phyloP scores from a whole-genome alignment of 352 stramenopile species.

The Lagenidium giganteum region DNA sequence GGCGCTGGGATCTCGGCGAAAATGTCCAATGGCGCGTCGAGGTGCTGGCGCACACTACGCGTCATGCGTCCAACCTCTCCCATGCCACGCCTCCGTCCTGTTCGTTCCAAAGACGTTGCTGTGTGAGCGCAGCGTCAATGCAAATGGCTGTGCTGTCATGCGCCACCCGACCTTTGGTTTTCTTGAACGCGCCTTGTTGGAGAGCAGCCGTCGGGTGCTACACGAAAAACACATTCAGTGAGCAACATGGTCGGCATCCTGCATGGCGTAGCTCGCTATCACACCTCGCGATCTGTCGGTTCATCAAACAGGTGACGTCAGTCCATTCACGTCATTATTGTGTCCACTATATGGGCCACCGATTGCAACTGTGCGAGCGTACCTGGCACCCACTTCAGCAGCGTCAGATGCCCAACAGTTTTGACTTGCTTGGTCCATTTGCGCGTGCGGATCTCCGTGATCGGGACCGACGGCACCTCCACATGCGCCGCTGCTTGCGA shows the following conservation, averaged over 20 bases:
- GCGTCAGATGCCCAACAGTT: slow-evolving; percentile 62
- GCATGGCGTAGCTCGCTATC: too few relatives aligned
- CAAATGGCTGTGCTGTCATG: neutral
- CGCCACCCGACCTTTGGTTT: slow-evolving; percentile 49
- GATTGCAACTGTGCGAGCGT: neutral
- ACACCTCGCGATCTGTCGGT: too few relatives aligned
- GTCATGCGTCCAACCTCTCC: slow-evolving; percentile 70
- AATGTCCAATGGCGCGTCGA: slow-evolving; percentile 68
- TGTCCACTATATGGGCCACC: too few relatives aligned
- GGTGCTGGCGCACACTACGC: slow-evolving; percentile 69
- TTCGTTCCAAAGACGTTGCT: neutral
- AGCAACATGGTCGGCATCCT: too few relatives aligned
- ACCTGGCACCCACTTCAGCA: slow-evolving; percentile 76
- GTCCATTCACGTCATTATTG: too few relatives aligned
- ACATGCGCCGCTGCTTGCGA: slow-evolving; percentile 24
- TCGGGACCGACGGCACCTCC: slow-evolving; percentile 34
- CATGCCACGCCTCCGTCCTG: slow-evolving; percentile 54
- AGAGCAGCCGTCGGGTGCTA: slow-evolving; percentile 61
- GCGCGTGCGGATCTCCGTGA: slow-evolving; percentile 59
- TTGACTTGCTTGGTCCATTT: slow-evolving; percentile 74
- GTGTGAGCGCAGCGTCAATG: too few relatives aligned
- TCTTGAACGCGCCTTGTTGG: slow-evolving; percentile 57
- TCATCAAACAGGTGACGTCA: too few relatives aligned
- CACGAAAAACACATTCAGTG: neutral
- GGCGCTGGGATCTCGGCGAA: slow-evolving; percentile 49